phyloP scores from a whole-genome alignment of 2,329 filamentous ascomycete genomes.

The Colletotrichum sp. region DNA sequence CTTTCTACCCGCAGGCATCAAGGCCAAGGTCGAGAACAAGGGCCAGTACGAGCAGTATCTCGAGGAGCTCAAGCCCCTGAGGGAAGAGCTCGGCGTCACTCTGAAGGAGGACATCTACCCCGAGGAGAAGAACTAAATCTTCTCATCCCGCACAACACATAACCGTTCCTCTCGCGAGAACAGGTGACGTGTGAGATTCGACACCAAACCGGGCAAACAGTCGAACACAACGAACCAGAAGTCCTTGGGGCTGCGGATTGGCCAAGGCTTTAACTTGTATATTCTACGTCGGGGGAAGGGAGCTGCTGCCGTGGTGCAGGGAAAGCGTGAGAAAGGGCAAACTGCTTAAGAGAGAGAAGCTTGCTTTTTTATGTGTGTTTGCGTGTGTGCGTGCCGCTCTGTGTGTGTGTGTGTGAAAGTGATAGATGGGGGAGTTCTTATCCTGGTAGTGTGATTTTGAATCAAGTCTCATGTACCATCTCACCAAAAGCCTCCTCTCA shows the following conservation, averaged over 20 bases:
- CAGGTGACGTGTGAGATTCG: background rate
- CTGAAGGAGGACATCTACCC: conserved; percentile 96
- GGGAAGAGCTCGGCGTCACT: conserved; percentile 89
- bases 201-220: background rate
- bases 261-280: conserved; percentile 32
- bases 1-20: conserved; percentile 71
- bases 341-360: conserved; percentile 4
- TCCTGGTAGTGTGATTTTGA: conserved; percentile 18
- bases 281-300: conserved; percentile 34
- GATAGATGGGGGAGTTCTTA: conserved; percentile 17
- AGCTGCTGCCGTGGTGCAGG: background rate
- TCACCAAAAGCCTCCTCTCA: background rate
- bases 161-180: background rate
- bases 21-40: conserved; percentile 99
- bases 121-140: conserved; percentile 52
- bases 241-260: conserved; percentile 3
- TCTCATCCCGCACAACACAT: background rate
- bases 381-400: background rate
- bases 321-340: background rate
- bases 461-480: conserved; percentile 19
- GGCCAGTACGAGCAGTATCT: conserved; percentile 97
- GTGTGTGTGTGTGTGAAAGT: background rate
- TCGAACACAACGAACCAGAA: background rate
- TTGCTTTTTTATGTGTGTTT: background rate
- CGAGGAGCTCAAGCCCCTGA: conserved; percentile 87